These are phyloP conservation scores for Trichophyton benhamiae DNA, from an alignment of 2,329 filamentous ascomycete genomes.

Conservation along the genomic window DNA sequence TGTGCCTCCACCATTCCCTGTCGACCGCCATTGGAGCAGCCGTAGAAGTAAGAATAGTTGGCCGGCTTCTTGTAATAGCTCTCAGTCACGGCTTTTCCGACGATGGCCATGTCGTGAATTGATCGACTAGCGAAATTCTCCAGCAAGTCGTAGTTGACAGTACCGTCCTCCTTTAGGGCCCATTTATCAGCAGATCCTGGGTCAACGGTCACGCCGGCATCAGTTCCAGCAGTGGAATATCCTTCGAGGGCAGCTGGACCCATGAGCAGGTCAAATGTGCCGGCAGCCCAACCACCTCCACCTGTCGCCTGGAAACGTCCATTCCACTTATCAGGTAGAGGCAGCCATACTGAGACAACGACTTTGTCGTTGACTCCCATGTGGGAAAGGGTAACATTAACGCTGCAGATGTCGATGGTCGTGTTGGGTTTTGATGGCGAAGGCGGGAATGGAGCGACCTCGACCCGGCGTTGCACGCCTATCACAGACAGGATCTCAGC, in stretches of 20 bases:
- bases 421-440: not conserved
- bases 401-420: not conserved
- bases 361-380: not conserved
- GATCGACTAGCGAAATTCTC: not conserved
- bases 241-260: not conserved
- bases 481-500: not conserved
- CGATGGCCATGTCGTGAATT: not conserved
- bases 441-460: not conserved
- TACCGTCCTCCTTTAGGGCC: not conserved
- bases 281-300: not conserved
- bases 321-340: not conserved
- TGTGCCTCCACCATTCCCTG: slow-evolving; percentile 3
- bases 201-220: not conserved
- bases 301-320: not conserved
- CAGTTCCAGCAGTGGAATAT: not conserved
- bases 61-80: not conserved
- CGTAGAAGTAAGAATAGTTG: slow-evolving; percentile 5
- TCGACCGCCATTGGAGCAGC: slow-evolving; percentile 5
- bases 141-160: not conserved
- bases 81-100: not conserved
- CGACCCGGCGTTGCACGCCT: not conserved
- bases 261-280: not conserved
- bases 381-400: not conserved
- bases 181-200: not conserved
- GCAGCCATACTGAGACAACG: not conserved